Conservation (phyloP, 495 filamentous ascomycete genomes). For the Talaromyces adpressus region DNA sequence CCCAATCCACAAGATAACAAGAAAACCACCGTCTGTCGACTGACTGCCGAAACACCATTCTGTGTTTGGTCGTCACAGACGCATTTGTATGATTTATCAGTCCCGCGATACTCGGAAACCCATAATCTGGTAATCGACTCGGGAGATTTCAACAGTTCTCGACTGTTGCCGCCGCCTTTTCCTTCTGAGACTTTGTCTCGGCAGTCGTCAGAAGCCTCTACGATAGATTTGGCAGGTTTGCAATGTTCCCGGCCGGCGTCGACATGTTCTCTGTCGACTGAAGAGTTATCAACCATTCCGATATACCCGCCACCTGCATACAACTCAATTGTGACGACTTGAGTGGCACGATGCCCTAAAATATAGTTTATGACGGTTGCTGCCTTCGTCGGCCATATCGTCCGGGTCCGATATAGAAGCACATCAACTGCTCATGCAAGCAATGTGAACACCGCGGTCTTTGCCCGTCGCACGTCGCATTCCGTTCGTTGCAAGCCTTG, state of each 20-base stretch:
- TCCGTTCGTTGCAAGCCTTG: constrained; percentile 6
- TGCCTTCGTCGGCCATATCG: background rate
- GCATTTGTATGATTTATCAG: background rate
- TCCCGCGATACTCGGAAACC: constrained; percentile 3
- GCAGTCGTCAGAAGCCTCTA: background rate
- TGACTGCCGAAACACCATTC: constrained; percentile 6
- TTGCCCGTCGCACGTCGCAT: background rate
- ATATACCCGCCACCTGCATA: constrained; percentile 5
- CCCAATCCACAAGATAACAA: background rate
- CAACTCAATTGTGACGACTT: background rate
- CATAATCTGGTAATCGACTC: background rate
- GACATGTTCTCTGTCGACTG: background rate
- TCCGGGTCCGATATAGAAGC: constrained; percentile 3
- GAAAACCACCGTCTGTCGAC: constrained; percentile 2
- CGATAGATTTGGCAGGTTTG: background rate
- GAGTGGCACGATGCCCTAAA: background rate
- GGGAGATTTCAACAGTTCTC: background rate
- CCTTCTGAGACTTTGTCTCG: background rate
- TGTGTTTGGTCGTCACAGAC: constrained; percentile 1
- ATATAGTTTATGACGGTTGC: background rate
- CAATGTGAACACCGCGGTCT: constrained; percentile 7
- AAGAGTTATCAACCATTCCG: background rate
- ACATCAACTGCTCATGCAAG: constrained; percentile 8
- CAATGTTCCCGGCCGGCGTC: background rate
- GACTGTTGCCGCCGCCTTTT: background rate